A percentile compares a stretch with the other conserved stretches of the same genome.
Conservation (phyloP, 495 filamentous ascomycete genomes). For the Lophiostoma macrostomum region DNA sequence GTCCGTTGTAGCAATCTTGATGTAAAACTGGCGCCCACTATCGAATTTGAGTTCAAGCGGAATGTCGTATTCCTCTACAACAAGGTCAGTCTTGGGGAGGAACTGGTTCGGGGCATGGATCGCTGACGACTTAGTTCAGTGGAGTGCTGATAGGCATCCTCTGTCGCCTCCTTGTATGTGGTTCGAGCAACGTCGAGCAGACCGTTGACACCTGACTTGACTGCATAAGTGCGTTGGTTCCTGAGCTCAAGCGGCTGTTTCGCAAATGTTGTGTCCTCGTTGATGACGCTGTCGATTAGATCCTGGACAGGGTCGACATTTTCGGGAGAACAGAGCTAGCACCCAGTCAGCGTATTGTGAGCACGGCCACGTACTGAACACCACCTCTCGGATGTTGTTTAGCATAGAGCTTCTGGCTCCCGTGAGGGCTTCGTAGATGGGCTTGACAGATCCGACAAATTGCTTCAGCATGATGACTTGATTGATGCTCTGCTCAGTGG, state of each 20-base stretch:
- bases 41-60: conserved; percentile 70
- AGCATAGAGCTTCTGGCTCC: conserved; percentile 65
- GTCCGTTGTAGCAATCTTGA: conserved; percentile 64
- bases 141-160: conserved; percentile 70
- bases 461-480: conserved; percentile 84
- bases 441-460: conserved; percentile 65
- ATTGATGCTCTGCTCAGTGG: conserved; percentile 77
- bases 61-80: conserved; percentile 57
- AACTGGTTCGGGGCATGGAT: neutral
- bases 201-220: conserved; percentile 84
- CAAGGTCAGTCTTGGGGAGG: neutral
- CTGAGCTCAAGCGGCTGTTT: conserved; percentile 79
- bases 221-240: conserved; percentile 89
- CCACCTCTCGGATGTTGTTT: conserved; percentile 59
- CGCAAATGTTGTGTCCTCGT: conserved; percentile 75
- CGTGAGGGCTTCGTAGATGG: conserved; percentile 65
- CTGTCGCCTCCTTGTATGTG: conserved; percentile 79
- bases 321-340: conserved; percentile 60
- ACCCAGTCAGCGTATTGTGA: neutral
- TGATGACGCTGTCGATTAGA: conserved; percentile 69
- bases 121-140: conserved; percentile 58
- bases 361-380: conserved; percentile 11
- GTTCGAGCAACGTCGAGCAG: conserved; percentile 83
- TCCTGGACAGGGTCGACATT: conserved; percentile 57
- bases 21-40: conserved; percentile 71